Conservation (phyloP, 768 basidiomycete genomes). For the Inosperma sp. region DNA sequence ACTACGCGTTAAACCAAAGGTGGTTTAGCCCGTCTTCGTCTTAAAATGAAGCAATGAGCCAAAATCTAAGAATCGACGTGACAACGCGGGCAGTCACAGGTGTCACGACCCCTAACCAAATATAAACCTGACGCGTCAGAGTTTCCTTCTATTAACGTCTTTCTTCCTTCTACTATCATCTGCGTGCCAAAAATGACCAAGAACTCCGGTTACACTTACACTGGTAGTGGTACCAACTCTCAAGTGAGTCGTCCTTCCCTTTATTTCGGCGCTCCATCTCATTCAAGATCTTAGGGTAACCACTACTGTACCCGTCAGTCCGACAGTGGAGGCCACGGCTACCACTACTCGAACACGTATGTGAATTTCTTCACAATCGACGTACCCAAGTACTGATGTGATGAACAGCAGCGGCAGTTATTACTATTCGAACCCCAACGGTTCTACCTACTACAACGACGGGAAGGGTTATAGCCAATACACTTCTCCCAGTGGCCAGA, state of each 20-base stretch:
- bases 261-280: neutral
- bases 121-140: too few species aligned
- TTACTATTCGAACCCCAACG: slow-evolving; percentile 58
- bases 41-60: too few species aligned
- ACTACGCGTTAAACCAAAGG: too few species aligned
- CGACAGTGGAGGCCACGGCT: slow-evolving; percentile 38
- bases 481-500: slow-evolving; percentile 40
- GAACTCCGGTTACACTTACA: slow-evolving; percentile 36
- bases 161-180: slow-evolving; percentile 9
- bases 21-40: too few species aligned
- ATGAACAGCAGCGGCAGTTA: slow-evolving; percentile 45
- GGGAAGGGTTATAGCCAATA: slow-evolving; percentile 46
- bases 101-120: too few species aligned
- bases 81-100: too few species aligned
- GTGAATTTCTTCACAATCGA: slow-evolving; percentile 26
- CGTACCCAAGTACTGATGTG: slow-evolving; percentile 13
- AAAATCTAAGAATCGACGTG: too few species aligned
- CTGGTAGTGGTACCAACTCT: slow-evolving; percentile 47
- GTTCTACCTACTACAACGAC: slow-evolving; percentile 55
- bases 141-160: too few species aligned
- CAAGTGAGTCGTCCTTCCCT: slow-evolving; percentile 33
- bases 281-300: slow-evolving; percentile 43
- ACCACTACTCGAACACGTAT: slow-evolving; percentile 61
- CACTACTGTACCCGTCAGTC: slow-evolving; percentile 55
- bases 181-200: slow-evolving; percentile 17